These are phyloP conservation scores for Omphalotus olearius DNA, from an alignment of 1,284 basidiomycete species.

Conservation along the genomic window DNA sequence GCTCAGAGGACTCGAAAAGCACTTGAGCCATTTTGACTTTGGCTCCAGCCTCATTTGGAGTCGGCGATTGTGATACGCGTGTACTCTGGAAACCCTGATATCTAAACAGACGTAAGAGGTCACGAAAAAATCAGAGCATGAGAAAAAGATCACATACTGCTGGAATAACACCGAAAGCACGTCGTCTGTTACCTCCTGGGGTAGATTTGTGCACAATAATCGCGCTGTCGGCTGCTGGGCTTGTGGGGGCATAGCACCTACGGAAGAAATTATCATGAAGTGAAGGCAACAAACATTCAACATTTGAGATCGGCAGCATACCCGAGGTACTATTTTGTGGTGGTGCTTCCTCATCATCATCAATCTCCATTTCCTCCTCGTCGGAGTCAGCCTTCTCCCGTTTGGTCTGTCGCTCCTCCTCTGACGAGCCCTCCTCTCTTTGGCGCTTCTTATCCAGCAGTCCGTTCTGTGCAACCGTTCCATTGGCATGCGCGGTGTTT, in stretches of 20 bases:
- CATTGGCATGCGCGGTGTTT: conserved; percentile 53
- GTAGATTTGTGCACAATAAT: conserved; percentile 73
- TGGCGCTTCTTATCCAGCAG: conserved; percentile 53
- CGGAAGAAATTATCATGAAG: conserved; percentile 15
- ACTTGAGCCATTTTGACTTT: conserved; percentile 75
- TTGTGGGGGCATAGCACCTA: conserved; percentile 43
- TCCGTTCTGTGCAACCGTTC: conserved; percentile 35
- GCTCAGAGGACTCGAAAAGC: conserved; percentile 65
- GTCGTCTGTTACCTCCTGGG: conserved; percentile 77
- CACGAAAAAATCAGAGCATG: not conserved
- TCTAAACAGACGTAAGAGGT: conserved; percentile 30
- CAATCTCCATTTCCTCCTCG: conserved; percentile 78
- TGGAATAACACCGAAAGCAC: conserved; percentile 82
- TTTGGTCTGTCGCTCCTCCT: conserved; percentile 54
- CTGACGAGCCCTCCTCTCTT: conserved; percentile 54
- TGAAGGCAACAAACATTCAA: conserved; percentile 28
- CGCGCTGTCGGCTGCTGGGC: conserved; percentile 59
- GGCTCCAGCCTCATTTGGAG: conserved; percentile 55
- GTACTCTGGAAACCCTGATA: conserved; percentile 75
- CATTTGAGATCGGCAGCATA: conserved; percentile 34
- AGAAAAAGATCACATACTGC: conserved; percentile 53
- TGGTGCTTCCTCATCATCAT: conserved; percentile 65
- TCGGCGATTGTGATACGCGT: conserved; percentile 62
- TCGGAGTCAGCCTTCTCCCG: conserved; percentile 66
- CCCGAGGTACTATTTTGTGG: conserved; percentile 30